Percentiles rank a stretch among this genome's conserved stretches.
These are phyloP conservation scores for Boletus sensibilis DNA, from an alignment of 768 basidiomycete species.

Conservation along the genomic window DNA sequence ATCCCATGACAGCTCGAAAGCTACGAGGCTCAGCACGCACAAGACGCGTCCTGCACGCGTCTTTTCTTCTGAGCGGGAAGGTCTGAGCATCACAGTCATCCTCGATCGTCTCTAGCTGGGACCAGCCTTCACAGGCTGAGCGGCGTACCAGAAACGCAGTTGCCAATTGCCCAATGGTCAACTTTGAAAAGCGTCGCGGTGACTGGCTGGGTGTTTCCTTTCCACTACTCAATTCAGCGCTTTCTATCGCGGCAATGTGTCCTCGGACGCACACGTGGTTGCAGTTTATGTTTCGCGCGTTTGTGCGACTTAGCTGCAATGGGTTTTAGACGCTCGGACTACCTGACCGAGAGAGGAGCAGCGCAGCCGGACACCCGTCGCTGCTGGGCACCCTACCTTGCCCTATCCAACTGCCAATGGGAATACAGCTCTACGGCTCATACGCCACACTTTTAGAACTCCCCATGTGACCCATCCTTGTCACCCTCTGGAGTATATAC, in stretches of 20 bases:
- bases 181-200: slow-evolving; percentile 31
- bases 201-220: slow-evolving; percentile 23
- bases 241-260: slow-evolving; percentile 25
- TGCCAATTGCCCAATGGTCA: slow-evolving; percentile 10
- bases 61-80: slow-evolving; percentile 34
- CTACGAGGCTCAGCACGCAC: slow-evolving; percentile 32
- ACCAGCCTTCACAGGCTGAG: slow-evolving; percentile 26
- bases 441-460: neutral
- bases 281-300: neutral
- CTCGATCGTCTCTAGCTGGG: slow-evolving; percentile 31
- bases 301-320: neutral
- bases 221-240: neutral
- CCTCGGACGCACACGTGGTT: slow-evolving; percentile 11
- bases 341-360: slow-evolving; percentile 1
- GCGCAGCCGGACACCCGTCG: neutral
- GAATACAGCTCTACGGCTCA: neutral
- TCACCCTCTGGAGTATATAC: slow-evolving; percentile 11
- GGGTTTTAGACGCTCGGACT: neutral
- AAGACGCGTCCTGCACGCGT: slow-evolving; percentile 12
- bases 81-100: slow-evolving; percentile 33
- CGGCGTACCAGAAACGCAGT: slow-evolving; percentile 33
- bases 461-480: neutral
- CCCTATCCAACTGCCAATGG: neutral
- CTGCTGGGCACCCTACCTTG: no score
- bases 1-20: slow-evolving; percentile 29